Percentiles rank a stretch among this genome's conserved stretches.
These are phyloP conservation scores for Nothophaeocryptopus gaeumannii DNA, from an alignment of 2,329 filamentous ascomycete species.

Conservation along the genomic window DNA sequence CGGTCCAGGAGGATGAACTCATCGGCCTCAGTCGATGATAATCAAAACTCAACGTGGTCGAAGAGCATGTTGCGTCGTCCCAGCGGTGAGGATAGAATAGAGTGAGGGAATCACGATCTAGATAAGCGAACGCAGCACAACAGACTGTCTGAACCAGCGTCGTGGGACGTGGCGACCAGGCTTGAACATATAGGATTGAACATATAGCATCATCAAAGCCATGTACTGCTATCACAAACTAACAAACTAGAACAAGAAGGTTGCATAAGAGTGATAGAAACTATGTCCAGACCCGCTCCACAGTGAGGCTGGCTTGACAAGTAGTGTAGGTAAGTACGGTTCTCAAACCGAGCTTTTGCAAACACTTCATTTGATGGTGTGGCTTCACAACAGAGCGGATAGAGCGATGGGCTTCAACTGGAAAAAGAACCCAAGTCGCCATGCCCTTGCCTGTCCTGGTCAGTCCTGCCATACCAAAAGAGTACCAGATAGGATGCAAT, in stretches of 20 bases:
- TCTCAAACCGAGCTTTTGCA: conserved; percentile 12
- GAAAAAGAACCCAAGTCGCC: conserved; percentile 6
- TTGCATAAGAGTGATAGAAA: conserved; percentile 18
- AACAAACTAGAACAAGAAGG: conserved; percentile 17
- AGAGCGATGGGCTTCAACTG: conserved; percentile 10
- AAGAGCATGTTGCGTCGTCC: conserved; percentile 13
- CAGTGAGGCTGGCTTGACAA: conserved; percentile 15
- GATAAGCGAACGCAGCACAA: conserved; percentile 32
- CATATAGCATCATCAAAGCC: conserved; percentile 25
- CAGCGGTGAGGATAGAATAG: conserved; percentile 17
- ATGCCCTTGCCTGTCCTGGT: conserved; percentile 9
- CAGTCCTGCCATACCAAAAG: conserved; percentile 2
- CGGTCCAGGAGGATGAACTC: conserved; percentile 31
- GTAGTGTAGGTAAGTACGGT: conserved; percentile 4
- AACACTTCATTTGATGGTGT: conserved; percentile 14
- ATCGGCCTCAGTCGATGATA: conserved; percentile 9
- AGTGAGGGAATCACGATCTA: conserved; percentile 22
- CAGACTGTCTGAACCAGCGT: conserved; percentile 29
- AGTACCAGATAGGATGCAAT: conserved; percentile 1
- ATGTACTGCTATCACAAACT: conserved; percentile 15
- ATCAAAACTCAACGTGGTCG: not conserved
- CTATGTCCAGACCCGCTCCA: conserved; percentile 19
- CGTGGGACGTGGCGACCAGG: conserved; percentile 22
- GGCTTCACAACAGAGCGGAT: conserved; percentile 12
- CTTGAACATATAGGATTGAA: conserved; percentile 25